These are phyloP conservation scores for Puccinia triticina DNA, from an alignment of 1,284 basidiomycete genomes.

Conservation along the genomic window DNA sequence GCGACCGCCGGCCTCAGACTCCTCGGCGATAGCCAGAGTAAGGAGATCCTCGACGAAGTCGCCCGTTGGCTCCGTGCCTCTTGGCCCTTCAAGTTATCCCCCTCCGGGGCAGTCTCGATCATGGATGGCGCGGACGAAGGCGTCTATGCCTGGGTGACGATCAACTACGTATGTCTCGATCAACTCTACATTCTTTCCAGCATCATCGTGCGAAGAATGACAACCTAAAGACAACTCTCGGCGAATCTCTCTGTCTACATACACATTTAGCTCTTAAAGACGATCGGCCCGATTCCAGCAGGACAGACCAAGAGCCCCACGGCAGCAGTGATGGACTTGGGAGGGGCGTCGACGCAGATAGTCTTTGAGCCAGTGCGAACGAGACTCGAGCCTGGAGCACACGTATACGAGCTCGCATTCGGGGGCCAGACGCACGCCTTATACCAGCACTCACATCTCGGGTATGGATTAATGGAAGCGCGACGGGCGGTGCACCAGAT, in stretches of 20 bases:
- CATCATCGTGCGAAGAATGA: background rate
- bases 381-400: slow-evolving; percentile 79
- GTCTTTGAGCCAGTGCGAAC: slow-evolving; percentile 81
- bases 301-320: slow-evolving; percentile 62
- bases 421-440: slow-evolving; percentile 72
- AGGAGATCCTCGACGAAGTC: slow-evolving; percentile 78
- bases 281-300: background rate
- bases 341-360: slow-evolving; percentile 96
- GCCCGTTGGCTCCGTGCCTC: slow-evolving; percentile 67
- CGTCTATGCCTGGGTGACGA: slow-evolving; percentile 97
- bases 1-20: slow-evolving; percentile 90
- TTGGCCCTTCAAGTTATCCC: slow-evolving; percentile 75
- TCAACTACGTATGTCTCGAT: slow-evolving; percentile 70
- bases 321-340: slow-evolving; percentile 94
- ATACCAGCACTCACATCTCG: slow-evolving; percentile 94
- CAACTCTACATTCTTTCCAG: background rate
- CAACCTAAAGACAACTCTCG: no score
- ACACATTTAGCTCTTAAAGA: slow-evolving; percentile 8
- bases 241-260: background rate
- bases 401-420: slow-evolving; percentile 85
- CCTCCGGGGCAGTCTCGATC: slow-evolving; percentile 72
- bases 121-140: slow-evolving; percentile 98
- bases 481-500: slow-evolving; percentile 82
- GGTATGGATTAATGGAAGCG: slow-evolving; percentile 92
- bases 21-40: slow-evolving; percentile 70